Conservation (phyloP, 108 stramenopile species). For the Mediolabrus comicus region DNA sequence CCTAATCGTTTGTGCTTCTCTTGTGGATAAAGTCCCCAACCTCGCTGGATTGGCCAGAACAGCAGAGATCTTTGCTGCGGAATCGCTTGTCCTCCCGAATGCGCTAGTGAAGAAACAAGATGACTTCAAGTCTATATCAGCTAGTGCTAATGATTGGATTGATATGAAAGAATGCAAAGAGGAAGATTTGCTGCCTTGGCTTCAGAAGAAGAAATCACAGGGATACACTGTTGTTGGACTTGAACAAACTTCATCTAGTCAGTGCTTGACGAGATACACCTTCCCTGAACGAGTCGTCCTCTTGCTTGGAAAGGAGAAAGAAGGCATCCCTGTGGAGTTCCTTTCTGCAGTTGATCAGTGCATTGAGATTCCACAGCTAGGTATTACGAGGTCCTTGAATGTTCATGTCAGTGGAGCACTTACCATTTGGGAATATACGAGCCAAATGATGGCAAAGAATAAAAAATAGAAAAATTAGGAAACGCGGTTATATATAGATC, state of each 20-base stretch:
- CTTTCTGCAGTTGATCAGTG: conserved; percentile 90
- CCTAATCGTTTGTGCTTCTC: conserved; percentile 83
- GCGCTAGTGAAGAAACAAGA: conserved; percentile 70
- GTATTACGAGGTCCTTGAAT: conserved; percentile 92
- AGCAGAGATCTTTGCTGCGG: conserved; percentile 86
- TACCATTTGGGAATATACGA: conserved; percentile 90
- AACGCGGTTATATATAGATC: no score
- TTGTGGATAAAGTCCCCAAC: conserved; percentile 92
- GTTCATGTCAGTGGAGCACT: conserved; percentile 95
- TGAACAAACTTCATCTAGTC: conserved; percentile 86
- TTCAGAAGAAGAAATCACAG: conserved; percentile 55
- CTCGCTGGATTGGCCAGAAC: conserved; percentile 86
- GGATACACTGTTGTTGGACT: conserved; percentile 88
- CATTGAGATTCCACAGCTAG: conserved; percentile 96
- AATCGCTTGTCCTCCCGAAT: conserved; percentile 77
- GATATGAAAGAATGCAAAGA: conserved; percentile 86
- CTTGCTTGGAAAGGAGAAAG: conserved; percentile 93
- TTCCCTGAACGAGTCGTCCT: conserved; percentile 79
- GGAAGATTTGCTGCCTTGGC: conserved; percentile 69
- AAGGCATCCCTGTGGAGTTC: conserved; percentile 90
- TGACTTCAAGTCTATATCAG: conserved; percentile 84
- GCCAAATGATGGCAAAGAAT: conserved; percentile 51
- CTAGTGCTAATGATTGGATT: conserved; percentile 88
- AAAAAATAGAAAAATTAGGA: background rate
- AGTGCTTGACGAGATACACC: conserved; percentile 51